Evolutionary conservation across 441 rosid genomes (phyloP), one percentile per base, ranked within the genome.

Genomic region (Breynia disticha): DNA sequence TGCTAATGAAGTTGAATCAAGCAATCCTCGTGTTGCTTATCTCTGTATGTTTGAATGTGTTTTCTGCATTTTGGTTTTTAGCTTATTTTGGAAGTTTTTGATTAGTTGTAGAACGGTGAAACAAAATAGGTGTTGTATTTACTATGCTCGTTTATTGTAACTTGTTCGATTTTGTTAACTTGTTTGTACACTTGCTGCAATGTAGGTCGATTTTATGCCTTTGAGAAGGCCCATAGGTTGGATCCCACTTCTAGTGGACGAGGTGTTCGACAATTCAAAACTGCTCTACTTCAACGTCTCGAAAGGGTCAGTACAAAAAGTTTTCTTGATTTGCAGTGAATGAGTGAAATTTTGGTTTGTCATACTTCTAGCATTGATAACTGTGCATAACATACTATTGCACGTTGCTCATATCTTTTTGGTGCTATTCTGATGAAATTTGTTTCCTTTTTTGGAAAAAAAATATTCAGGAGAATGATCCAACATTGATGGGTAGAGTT

Each of bases 201-300:
- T 70, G 67, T 68, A 89, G 99, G 99, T 61, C 97, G 99, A 55
- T 93, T 89, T 67, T 93, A 89, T 74, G 99, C 99, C 35, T 93
- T 86, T 56, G 95, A 84, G 81, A 89, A 89, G 67, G 97, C 99
- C 61, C 99, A 93, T 56, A 80, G 82, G 71, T 55, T 93, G 83
- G 99, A 93, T 66, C 97, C 99, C 37, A 93, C 84, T 47, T 93
- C 99, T 10, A 85, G 96, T 59, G 97, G 99, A 57, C 79, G 97
- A 54, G 97, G 99, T 64, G 99, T 93, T 71, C 90, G 97, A 18
- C 99, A 93, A 62, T 93, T 93, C 68, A 93, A 89, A 76, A 93
- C 97, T 61, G 97, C 99, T 11, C 95, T 93, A 10, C 86, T 93
- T 58, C 99, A 93, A 60, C 99, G 96, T 59, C 93, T 93, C 50